These are phyloP conservation scores for Neurospora africana DNA, from an alignment of 495 filamentous ascomycete genomes.

Conservation along the genomic window DNA sequence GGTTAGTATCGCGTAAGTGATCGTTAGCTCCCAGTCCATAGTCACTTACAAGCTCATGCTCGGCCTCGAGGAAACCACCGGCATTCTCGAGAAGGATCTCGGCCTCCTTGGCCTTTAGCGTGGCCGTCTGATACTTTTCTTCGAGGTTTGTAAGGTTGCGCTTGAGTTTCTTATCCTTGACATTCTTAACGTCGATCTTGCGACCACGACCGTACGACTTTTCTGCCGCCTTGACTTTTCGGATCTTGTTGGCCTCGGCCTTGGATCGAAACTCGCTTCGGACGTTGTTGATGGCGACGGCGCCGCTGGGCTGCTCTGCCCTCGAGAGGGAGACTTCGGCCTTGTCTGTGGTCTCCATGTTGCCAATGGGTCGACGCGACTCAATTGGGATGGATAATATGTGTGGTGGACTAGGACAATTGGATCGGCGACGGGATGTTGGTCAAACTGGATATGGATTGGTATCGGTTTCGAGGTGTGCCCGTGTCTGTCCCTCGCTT, in stretches of 20 bases:
- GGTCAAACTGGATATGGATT: not conserved
- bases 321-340: conserved; percentile 10
- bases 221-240: conserved; percentile 51
- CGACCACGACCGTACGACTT: conserved; percentile 76
- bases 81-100: conserved; percentile 88
- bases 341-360: conserved; percentile 14
- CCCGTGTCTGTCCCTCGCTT: not conserved
- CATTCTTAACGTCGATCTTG: conserved; percentile 44
- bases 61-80: conserved; percentile 80
- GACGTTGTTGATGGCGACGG: conserved; percentile 31
- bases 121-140: conserved; percentile 66
- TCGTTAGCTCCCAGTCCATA: not conserved
- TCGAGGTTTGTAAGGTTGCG: conserved; percentile 70
- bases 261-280: conserved; percentile 34
- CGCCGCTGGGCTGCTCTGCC: conserved; percentile 30
- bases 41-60: conserved; percentile 49
- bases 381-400: not conserved
- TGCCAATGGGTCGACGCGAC: conserved; percentile 3
- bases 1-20: not conserved
- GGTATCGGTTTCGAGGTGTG: not conserved
- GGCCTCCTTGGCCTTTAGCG: conserved; percentile 77
- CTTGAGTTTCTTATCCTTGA: conserved; percentile 81
- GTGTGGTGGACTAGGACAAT: not conserved
- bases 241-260: conserved; percentile 31
- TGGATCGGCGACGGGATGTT: not conserved